Conservation (phyloP, 495 filamentous ascomycete species). For the Hypoxylon rickii region DNA sequence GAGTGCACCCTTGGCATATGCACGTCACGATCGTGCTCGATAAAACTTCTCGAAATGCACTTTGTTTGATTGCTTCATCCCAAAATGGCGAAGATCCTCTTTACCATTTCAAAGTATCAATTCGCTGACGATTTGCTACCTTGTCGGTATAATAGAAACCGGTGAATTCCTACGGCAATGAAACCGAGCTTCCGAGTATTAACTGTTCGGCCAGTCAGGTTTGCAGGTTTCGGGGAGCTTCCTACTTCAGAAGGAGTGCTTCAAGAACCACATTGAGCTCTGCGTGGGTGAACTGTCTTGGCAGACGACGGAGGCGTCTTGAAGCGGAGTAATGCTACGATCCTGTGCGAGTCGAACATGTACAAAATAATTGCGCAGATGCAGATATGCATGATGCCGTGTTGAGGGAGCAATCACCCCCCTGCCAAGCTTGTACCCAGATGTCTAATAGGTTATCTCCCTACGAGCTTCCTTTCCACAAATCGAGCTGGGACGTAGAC, state of each 20-base stretch:
- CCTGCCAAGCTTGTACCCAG: constrained; percentile 15
- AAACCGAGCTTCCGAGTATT: neutral
- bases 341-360: constrained; percentile 11
- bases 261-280: neutral
- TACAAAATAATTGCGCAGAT: constrained; percentile 12
- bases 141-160: neutral
- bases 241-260: constrained; percentile 10
- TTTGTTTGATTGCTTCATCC: too few species aligned
- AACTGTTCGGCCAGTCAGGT: constrained; percentile 6
- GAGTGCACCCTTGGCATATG: constrained; percentile 19
- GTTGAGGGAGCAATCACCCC: constrained; percentile 1
- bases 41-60: too few species aligned
- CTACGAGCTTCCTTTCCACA: constrained; percentile 20
- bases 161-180: neutral
- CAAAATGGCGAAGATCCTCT: constrained; percentile 2
- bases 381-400: constrained; percentile 8
- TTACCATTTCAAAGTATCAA: constrained; percentile 4
- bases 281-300: constrained; percentile 15
- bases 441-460: constrained; percentile 9
- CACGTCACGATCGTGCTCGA: constrained; percentile 27
- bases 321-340: constrained; percentile 9
- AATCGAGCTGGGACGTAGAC: constrained; percentile 41
- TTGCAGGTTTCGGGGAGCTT: constrained; percentile 15
- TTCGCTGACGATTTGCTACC: neutral
- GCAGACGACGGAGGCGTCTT: constrained; percentile 15